Evolutionary conservation across 805 yeast genomes (phyloP).

Genomic region (Peterozyma toletana): DNA sequence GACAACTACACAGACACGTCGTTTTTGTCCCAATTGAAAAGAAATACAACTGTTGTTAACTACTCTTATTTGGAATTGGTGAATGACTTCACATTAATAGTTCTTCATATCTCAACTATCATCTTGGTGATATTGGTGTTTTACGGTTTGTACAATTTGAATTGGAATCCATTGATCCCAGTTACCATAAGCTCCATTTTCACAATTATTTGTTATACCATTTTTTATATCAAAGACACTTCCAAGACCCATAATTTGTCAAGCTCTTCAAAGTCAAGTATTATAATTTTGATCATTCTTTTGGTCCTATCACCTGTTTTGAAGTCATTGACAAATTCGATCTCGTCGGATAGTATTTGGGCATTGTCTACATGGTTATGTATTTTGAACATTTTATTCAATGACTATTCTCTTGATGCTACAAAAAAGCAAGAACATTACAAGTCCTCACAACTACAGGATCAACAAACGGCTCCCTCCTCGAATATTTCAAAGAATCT

Average conservation of each 20-base stretch:
- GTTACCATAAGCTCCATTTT: conserved; percentile 24
- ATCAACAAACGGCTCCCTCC: conserved; percentile 7
- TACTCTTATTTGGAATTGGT: conserved; percentile 59
- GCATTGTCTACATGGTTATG: conserved; percentile 79
- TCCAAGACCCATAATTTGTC: conserved; percentile 14
- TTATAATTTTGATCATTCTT: conserved; percentile 61
- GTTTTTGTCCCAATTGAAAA: conserved; percentile 71
- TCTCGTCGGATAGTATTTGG: conserved; percentile 94
- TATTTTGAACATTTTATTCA: conserved; percentile 55
- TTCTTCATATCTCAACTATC: conserved; percentile 58
- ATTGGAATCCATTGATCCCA: conserved; percentile 45
- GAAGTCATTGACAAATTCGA: conserved; percentile 79
- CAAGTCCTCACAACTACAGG: conserved; percentile 4
- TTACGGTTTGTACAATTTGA: conserved; percentile 42
- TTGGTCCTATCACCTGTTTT: conserved; percentile 84
- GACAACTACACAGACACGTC: conserved; percentile 85
- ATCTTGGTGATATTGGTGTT: conserved; percentile 65
- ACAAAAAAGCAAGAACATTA: neutral
- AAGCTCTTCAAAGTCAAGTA: conserved; percentile 50
- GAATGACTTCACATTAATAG: conserved; percentile 64
- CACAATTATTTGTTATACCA: conserved; percentile 27
- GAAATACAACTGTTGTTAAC: conserved; percentile 67
- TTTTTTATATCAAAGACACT: conserved; percentile 13
- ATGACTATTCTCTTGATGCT: conserved; percentile 54
- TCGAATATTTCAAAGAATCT: conserved; percentile 75